Conservation (phyloP, 805 yeast genomes). For the Metschnikowia orientalis region DNA sequence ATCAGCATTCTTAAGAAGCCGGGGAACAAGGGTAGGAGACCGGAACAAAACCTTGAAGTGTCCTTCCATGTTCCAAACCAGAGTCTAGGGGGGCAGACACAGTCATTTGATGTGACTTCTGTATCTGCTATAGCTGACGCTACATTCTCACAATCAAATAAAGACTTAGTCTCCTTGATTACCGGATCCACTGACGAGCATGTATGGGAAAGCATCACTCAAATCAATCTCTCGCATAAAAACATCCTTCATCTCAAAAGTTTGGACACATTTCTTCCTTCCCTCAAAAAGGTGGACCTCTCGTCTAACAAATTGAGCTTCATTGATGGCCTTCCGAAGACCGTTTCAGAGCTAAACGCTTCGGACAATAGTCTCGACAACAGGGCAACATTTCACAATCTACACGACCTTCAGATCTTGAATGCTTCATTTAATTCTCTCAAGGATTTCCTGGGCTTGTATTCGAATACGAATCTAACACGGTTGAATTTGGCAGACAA, state of each 20-base stretch:
- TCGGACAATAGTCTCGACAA: slow-evolving; percentile 37
- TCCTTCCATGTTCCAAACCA: slow-evolving; percentile 37
- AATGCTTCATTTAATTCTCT: slow-evolving; percentile 38
- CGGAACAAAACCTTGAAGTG: slow-evolving; percentile 27
- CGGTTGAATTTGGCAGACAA: slow-evolving; percentile 38
- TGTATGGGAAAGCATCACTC: slow-evolving; percentile 40
- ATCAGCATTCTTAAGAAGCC: slow-evolving; percentile 10
- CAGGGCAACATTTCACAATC: slow-evolving; percentile 38
- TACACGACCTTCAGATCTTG: slow-evolving; percentile 40
- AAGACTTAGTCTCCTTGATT: slow-evolving; percentile 41
- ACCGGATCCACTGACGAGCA: slow-evolving; percentile 34
- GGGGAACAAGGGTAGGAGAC: slow-evolving; percentile 1
- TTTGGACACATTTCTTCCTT: slow-evolving; percentile 43
- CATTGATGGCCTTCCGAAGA: slow-evolving; percentile 43
- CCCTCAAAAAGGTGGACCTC: slow-evolving; percentile 35
- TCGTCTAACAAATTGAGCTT: slow-evolving; percentile 40
- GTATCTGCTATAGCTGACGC: slow-evolving; percentile 40
- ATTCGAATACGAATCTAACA: slow-evolving; percentile 38
- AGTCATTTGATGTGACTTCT: slow-evolving; percentile 34
- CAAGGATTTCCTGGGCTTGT: slow-evolving; percentile 33
- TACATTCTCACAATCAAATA: slow-evolving; percentile 47
- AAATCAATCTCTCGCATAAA: slow-evolving; percentile 32
- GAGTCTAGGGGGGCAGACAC: slow-evolving; percentile 10
- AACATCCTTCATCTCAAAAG: slow-evolving; percentile 41
- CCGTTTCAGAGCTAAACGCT: slow-evolving; percentile 35